Percentiles rank a stretch among this genome's conserved stretches.
Evolutionary conservation across 176 grass and related monocot genomes (phyloP).

Genomic region (Aechmea fasciata): DNA sequence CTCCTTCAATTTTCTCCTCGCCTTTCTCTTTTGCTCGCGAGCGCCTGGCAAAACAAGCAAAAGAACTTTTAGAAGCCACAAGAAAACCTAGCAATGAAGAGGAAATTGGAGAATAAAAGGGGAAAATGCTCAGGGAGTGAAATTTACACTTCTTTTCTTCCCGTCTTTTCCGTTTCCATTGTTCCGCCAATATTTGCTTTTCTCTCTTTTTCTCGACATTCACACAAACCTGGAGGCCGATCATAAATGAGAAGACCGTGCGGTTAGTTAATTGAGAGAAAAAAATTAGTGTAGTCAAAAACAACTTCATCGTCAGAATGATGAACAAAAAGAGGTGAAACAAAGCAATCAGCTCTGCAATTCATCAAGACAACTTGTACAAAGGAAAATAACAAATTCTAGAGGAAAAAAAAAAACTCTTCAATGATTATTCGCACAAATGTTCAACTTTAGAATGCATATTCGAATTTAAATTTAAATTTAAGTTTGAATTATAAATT

Average conservation of each 20-base stretch:
- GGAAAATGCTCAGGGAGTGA: slow-evolving; percentile 1
- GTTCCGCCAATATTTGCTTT: slow-evolving; percentile 41
- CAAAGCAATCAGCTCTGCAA: too few species aligned
- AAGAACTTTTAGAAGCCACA: not conserved
- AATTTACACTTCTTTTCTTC: slow-evolving; percentile 73
- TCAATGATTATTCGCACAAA: not conserved
- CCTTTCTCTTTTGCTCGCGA: slow-evolving; percentile 57
- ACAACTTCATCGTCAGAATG: not conserved
- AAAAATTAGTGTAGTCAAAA: slow-evolving; percentile 10
- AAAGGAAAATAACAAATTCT: too few species aligned
- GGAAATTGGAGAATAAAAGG: not conserved
- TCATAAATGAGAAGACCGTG: slow-evolving; percentile 11
- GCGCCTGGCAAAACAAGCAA: slow-evolving; percentile 27
- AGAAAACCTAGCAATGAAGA: not conserved
- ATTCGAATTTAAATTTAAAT: not conserved
- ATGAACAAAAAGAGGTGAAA: too few species aligned
- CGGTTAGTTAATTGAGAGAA: slow-evolving; percentile 2
- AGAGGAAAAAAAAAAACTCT: too few species aligned
- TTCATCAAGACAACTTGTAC: too few species aligned
- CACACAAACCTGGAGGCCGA: slow-evolving; percentile 53
- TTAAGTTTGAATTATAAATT: not conserved
- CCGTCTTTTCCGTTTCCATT: slow-evolving; percentile 55
- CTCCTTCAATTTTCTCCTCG: slow-evolving; percentile 49
- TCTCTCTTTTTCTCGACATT: slow-evolving; percentile 72
- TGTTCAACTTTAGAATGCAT: not conserved